Evolutionary conservation across 2,329 filamentous ascomycete genomes (phyloP), one percentile per base, ranked within the genome.

Genomic region (Beauveria sp.): DNA sequence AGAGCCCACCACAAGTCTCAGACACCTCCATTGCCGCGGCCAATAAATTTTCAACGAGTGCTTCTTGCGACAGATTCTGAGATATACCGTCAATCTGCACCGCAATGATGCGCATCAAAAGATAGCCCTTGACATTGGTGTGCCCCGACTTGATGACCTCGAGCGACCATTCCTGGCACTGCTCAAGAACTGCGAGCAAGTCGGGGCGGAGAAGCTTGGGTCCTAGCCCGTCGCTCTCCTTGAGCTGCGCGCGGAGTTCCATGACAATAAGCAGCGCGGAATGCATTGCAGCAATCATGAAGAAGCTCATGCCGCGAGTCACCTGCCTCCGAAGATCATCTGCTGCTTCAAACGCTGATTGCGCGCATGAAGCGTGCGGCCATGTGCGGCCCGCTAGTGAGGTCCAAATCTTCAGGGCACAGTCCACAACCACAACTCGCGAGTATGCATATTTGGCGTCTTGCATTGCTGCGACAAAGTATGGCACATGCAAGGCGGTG

Each of bases 401-500:
- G 41, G 67, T 70, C 76, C 79, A 83, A 1, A 80, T 67, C 50
- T 78, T 80, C 16, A 82, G 70, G 0, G 78, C 73, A 0, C 73
- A 73, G 7, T 85, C 82, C 6, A 81, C 64, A 0, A 77, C 71
- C 0, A 78, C 74, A 48, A 78, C 80, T 1, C 79, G 70, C 0
- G 82, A 83, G 62, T 77, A 84, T 0, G 80, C 79, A 62, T 79
- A 84, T 3, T 73, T 67, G 1, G 78, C 72, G 5, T 81, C 72
- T 0, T 69, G 68, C 2, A 77, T 68, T 1, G 77, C 71, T 0
- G 72, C 66, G 0, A 68, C 69, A 28, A 80, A 77, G 66, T 77
- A 85, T 0, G 81, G 80, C 2, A 81, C 72, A 66, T 89, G 85
- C 0, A 88, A 73, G 0, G 79, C 73, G 6, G 82, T 73, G 3